Conservation (phyloP, 2,329 filamentous ascomycete species). For the Cladophialophora yegresii region DNA sequence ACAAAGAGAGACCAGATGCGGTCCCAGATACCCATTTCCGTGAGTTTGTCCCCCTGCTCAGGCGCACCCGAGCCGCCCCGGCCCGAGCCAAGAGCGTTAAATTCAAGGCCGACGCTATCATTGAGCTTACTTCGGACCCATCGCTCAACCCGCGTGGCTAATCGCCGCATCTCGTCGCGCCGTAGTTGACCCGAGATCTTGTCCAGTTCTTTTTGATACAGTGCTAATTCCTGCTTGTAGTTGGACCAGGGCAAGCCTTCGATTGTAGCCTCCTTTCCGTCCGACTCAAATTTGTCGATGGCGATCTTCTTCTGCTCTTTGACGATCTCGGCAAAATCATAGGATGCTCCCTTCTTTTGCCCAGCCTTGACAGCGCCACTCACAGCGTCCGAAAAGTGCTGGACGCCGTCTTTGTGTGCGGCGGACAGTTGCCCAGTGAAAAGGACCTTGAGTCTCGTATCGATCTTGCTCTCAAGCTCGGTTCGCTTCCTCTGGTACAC, state of each 20-base stretch:
- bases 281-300: slow-evolving; percentile 71
- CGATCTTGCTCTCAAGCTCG: slow-evolving; percentile 84
- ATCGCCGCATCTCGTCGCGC: slow-evolving; percentile 91
- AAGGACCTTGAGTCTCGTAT: slow-evolving; percentile 81
- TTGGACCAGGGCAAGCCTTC: slow-evolving; percentile 84
- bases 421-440: slow-evolving; percentile 86
- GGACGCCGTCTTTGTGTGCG: slow-evolving; percentile 83
- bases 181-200: slow-evolving; percentile 81
- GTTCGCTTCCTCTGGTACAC: slow-evolving; percentile 83
- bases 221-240: slow-evolving; percentile 73
- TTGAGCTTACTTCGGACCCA: slow-evolving; percentile 87
- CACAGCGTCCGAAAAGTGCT: slow-evolving; percentile 83
- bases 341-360: slow-evolving; percentile 85
- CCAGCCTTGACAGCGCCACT: slow-evolving; percentile 83
- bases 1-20: slow-evolving; percentile 87
- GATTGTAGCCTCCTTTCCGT: slow-evolving; percentile 73
- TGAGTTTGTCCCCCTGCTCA: slow-evolving; percentile 71
- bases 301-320: slow-evolving; percentile 76
- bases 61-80: slow-evolving; percentile 79
- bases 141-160: slow-evolving; percentile 87
- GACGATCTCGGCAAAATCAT: slow-evolving; percentile 96
- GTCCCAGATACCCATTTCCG: slow-evolving; percentile 91
- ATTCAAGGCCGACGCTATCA: slow-evolving; percentile 87
- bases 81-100: slow-evolving; percentile 92
- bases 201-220: slow-evolving; percentile 89